Evolutionary conservation across 2,329 filamentous ascomycete genomes (phyloP).

Genomic region (Trichoderma aggressivum): DNA sequence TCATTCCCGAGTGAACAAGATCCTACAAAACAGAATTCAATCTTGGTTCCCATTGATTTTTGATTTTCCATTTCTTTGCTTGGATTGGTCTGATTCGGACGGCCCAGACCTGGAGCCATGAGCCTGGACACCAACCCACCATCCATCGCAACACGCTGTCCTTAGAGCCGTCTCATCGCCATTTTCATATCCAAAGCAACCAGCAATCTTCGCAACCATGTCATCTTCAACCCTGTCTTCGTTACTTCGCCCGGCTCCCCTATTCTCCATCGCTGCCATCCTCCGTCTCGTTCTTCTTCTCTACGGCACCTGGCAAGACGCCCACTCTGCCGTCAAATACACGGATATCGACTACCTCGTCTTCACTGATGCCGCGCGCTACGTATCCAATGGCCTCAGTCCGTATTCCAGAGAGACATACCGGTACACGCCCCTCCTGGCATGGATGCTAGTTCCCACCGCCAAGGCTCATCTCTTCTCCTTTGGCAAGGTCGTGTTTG

Average conservation of each 20-base stretch:
- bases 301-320: conserved; percentile 91
- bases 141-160: conserved; percentile 14
- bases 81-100: not conserved
- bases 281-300: conserved; percentile 73
- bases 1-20: not conserved
- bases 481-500: conserved; percentile 85
- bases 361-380: conserved; percentile 91
- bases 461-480: conserved; percentile 62
- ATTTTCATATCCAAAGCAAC: not conserved
- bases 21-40: no score
- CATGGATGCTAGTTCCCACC: conserved; percentile 86
- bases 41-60: not conserved
- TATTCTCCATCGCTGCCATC: conserved; percentile 56
- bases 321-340: conserved; percentile 89
- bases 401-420: conserved; percentile 93
- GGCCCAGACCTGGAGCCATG: not conserved
- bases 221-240: conserved; percentile 19
- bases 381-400: conserved; percentile 61
- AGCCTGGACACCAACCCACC: not conserved
- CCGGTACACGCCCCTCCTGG: conserved; percentile 90
- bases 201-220: conserved; percentile 20
- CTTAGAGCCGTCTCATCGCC: conserved; percentile 4
- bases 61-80: no score
- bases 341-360: conserved; percentile 99
- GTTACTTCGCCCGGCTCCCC: conserved; percentile 39